Evolutionary conservation across 1,284 basidiomycete species (phyloP).

Genomic region (Psilocybe mexicana): DNA sequence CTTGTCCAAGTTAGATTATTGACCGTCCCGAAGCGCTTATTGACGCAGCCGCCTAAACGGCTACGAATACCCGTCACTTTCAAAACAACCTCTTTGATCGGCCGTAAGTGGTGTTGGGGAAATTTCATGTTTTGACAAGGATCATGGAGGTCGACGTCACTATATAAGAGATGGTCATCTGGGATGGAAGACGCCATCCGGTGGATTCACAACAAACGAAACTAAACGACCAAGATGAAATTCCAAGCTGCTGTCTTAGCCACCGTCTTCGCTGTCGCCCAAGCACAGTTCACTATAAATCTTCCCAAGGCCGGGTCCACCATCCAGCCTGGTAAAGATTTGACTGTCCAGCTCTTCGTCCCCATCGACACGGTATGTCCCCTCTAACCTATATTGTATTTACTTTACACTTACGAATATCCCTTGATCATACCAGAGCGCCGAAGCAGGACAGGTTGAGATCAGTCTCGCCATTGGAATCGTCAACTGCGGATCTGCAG

Average conservation of each 20-base stretch:
- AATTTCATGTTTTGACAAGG: no score
- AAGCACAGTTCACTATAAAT: not conserved
- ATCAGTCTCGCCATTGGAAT: not conserved
- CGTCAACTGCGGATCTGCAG: not conserved
- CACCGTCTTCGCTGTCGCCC: not conserved
- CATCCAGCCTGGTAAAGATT: conserved; percentile 1
- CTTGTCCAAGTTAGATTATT: no score
- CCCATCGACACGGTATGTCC: conserved; percentile 4
- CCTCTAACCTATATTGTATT: not conserved
- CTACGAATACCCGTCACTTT: no score
- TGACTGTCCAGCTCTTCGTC: conserved; percentile 1
- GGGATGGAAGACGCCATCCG: no score
- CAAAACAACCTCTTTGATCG: no score
- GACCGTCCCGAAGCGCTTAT: no score
- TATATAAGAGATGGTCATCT: no score
- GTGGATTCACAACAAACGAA: no score
- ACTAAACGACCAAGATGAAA: no score
- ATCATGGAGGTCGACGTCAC: no score
- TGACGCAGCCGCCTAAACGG: no score
- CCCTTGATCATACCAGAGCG: not conserved
- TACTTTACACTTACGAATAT: not conserved
- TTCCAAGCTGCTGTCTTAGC: not conserved
- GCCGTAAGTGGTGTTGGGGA: no score
- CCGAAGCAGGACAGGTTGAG: not conserved
- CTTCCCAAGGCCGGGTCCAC: not conserved